These are phyloP conservation scores for Lachancea kluyveri DNA, from an alignment of 805 yeast species.

Conservation along the genomic window DNA sequence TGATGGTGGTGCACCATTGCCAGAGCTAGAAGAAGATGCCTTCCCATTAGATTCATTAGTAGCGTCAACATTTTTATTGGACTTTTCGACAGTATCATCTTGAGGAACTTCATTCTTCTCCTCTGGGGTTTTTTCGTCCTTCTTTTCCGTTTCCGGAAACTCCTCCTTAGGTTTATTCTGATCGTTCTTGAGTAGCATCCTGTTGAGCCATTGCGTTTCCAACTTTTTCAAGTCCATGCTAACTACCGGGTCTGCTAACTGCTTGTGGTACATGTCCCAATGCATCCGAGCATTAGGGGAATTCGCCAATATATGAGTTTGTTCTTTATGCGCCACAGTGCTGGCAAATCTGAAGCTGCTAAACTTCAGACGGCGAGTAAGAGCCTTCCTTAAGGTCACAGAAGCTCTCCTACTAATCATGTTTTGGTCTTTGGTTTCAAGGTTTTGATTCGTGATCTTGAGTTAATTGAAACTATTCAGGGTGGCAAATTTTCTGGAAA, in stretches of 20 bases:
- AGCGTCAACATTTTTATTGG: conserved; percentile 15
- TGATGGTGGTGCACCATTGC: conserved; percentile 26
- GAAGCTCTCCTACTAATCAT: conserved; percentile 8
- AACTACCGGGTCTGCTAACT: conserved; percentile 7
- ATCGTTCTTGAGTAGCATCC: conserved; percentile 6
- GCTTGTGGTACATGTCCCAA: conserved; percentile 15
- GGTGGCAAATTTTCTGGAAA: no score
- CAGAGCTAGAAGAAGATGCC: conserved; percentile 12
- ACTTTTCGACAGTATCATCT: conserved; percentile 9
- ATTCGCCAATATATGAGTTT: conserved; percentile 1
- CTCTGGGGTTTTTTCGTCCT: conserved; percentile 16
- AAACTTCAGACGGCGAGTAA: conserved; percentile 4
- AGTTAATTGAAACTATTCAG: no score
- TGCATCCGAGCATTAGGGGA: conserved; percentile 8
- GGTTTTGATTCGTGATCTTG: no score
- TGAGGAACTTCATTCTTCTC: conserved; percentile 11
- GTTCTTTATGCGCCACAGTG: conserved; percentile 4
- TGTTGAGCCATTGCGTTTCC: conserved; percentile 15
- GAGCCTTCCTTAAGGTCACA: conserved; percentile 9
- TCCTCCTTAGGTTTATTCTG: no score
- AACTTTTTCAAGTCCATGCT: conserved; percentile 15
- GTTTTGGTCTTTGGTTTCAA: conserved; percentile 8
- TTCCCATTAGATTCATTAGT: conserved; percentile 12
- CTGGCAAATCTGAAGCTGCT: conserved; percentile 12
- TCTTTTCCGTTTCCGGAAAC: conserved; percentile 10